Base-by-base conservation (phyloP, 1,139 yeast species). In the Barnettozyma hawaiiensis region DNA sequence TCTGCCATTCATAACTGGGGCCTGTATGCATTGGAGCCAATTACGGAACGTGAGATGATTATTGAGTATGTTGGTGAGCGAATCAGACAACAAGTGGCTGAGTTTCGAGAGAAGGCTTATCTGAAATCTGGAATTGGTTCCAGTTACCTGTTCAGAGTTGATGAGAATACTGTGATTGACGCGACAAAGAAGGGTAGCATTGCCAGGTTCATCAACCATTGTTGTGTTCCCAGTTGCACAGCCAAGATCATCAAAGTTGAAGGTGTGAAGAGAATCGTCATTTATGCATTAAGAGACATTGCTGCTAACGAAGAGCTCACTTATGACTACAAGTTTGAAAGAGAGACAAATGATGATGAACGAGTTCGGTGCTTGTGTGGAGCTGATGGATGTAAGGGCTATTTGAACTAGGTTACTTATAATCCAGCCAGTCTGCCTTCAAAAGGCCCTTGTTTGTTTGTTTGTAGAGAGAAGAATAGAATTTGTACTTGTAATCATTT, bases 1-100 rank as follows among this genome's bases (percentile, higher is more conserved):
- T 89, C 97, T 1, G 95, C 97, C 1, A 92, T 92, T 55, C 98
- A 94, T 61, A 89, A 92, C 58, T 92, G 98, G 98, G 99, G 99
- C 0, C 66, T 92, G 39, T 92, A 89, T 64, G 98, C 98, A 0
- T 69, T 86, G 58, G 97, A 92, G 58, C 95, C 95, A 1, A 92
- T 92, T 57, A 85, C 89, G 12, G 94, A 95, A 1, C 85, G 83
- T 53, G 98, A 92, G 63, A 92, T 92, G 97, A 90, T 92, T 56
- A 92, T 94, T 48, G 99, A 94, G 62, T 92, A 92, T 57, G 97
- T 92, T n/a, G 99, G 99, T 27, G 98, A 92, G 57, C 76, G 95
- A 46, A 81, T 94, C 28, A 72, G 98, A 47, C 97, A 90, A 58
- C 96, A 89, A 46, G 92, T 90, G 31, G 96, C 97, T 1, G 98